Base-by-base conservation (phyloP, 2,329 filamentous ascomycete genomes). In the Purpureocillium takamizusanense region DNA sequence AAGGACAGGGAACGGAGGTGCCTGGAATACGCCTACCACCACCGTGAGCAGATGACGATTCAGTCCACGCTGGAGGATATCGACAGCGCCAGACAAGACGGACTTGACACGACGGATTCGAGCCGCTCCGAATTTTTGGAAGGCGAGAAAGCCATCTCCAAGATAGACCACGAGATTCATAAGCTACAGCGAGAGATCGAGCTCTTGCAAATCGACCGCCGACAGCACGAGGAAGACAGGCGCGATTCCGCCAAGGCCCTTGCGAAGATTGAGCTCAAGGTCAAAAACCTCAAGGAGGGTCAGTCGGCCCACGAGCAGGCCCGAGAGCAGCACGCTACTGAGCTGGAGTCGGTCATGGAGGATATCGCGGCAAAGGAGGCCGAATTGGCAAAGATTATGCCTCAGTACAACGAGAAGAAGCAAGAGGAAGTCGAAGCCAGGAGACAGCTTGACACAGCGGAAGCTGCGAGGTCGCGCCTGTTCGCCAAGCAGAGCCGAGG, bases 401-500 rank as follows among this genome's bases (percentile, higher is more conserved):
- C 94, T 0, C 71, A 83, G 15, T 94, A 86, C 55, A 82, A 80
- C 38, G 69, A 76, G 42, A 80, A 80, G 47, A 87, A 82, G 57
- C 70, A 78, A 37, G 74, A 86, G 42, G 92, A 95, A 55, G 72
- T 74, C 13, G 72, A 76, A 13, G 68, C 86, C 21, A 82, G 81
- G 51, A 70, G 81, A 39, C 78, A 83, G 42, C 70, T 97, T 10
- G 83, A 88, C 34, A 72, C 83, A 36, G 83, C 83, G 1, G 84
- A 94, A 51, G 81, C 81, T 7, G 74, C 76, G 5, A 75, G 86
- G 31, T 79, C 84, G 46, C 81, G 89, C 29, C 74, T 98, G 7
- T 86, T 94, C 54, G 86, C 85, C 36, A 98, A 98, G 60, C 90
- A 98, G 62, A 87, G 83, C 32, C 82, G 90, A 33, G 88, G 84